These are phyloP conservation scores for Penicillium ochrochloron DNA, from an alignment of 495 filamentous ascomycete species.

Conservation along the genomic window DNA sequence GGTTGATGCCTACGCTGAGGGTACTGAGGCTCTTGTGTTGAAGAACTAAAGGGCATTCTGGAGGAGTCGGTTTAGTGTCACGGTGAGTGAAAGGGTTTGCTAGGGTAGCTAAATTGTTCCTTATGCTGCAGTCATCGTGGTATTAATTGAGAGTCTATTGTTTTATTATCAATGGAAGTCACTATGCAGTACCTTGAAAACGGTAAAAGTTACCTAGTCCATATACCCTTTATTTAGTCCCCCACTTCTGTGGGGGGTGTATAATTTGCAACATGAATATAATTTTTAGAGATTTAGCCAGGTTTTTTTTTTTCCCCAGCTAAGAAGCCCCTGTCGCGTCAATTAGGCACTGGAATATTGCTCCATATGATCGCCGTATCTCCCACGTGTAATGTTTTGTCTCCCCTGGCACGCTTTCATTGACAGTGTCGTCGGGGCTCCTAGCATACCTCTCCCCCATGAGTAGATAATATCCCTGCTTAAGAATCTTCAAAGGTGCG, in stretches of 20 bases:
- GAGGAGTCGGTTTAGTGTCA: neutral
- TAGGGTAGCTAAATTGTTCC: neutral
- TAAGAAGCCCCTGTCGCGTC: neutral
- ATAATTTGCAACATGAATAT: neutral
- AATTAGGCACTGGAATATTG: neutral
- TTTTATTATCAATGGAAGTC: neutral
- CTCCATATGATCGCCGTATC: conserved; percentile 2
- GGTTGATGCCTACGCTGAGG: conserved; percentile 22
- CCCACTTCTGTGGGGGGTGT: too few relatives aligned
- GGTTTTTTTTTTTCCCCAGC: neutral
- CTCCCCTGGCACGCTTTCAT: neutral
- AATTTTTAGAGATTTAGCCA: neutral
- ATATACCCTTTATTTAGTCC: too few relatives aligned
- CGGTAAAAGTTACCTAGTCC: too few relatives aligned
- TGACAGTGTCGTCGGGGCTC: neutral
- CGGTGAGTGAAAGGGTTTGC: neutral
- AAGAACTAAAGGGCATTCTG: neutral
- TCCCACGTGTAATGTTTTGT: conserved; percentile 2
- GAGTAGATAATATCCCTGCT: conserved; percentile 10
- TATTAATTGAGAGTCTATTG: neutral
- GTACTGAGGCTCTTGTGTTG: neutral
- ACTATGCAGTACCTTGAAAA: neutral
- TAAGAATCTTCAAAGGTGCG: conserved; percentile 11
- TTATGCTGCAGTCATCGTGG: neutral
- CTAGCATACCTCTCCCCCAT: neutral